Evolutionary conservation across 2,329 filamentous ascomycete species (phyloP), one percentile per base, ranked within the genome.

Genomic region (Diplocarpon rosae): DNA sequence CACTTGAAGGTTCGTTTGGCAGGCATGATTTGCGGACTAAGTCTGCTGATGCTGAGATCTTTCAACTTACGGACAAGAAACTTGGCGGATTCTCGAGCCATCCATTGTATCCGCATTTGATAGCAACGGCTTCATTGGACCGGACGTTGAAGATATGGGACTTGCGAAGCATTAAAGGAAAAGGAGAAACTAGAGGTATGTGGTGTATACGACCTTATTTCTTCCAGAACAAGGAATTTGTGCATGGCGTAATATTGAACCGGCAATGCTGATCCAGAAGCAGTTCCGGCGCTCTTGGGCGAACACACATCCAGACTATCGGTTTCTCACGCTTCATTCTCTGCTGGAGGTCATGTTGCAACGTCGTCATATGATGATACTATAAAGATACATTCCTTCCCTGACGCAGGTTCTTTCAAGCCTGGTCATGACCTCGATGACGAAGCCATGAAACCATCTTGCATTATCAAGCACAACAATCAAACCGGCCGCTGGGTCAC

Each of bases 401-500:
- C 74, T 0, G 71, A 74, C 8, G 71, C 80, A 0, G 63, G 67
- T 0, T 66, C 68, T 1, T 89, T 78, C 78, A 71, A 68, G 52
- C 62, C 68, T 1, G 78, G 73, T 0, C 69, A 75, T 41, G 70
- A 73, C 2, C 62, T 94, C 10, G 62, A 65, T 0, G 72, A 78
- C 1, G 64, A 71, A 11, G 70, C 76, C 7, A 84, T 95, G 73
- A 67, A 77, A 50, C 89, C 90, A 0, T 67, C 72, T 0, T 73
- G 79, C 0, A 68, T 76, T 1, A 75, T 96, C 1, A 71, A 71
- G 10, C 92, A 98, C 59, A 98, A 98, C 59, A 95, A 95, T 59
- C 92, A 98, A 66, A 96, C 89, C 0, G 92, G 90, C 0, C 74
- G 89, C 44, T 95, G 87, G 87, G 88, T 95, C 0, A 94, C 87